Percentiles rank a stretch among this genome's conserved stretches.
These are phyloP conservation scores for Epichloe sp. DNA, from an alignment of 2,329 filamentous ascomycete genomes.

Conservation along the genomic window DNA sequence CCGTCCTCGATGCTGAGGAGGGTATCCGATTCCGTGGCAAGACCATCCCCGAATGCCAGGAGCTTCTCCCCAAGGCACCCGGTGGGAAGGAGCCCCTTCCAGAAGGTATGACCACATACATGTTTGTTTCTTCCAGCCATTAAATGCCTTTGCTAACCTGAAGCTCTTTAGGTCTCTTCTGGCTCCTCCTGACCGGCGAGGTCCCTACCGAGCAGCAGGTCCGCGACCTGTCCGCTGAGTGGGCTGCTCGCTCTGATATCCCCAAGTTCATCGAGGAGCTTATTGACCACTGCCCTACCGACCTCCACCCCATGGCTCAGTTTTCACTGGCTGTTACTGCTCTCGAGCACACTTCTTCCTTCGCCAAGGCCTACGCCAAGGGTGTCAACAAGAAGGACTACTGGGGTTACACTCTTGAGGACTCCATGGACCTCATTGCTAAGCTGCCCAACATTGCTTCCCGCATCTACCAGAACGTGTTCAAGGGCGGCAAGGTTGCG, in stretches of 20 bases:
- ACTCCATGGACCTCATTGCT: slow-evolving; percentile 98
- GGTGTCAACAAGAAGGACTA: slow-evolving; percentile 99
- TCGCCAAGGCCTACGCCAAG: slow-evolving; percentile 97
- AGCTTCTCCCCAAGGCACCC: slow-evolving; percentile 86
- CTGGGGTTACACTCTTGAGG: slow-evolving; percentile 99
- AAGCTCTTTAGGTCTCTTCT: slow-evolving; percentile 68
- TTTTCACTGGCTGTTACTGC: slow-evolving; percentile 96
- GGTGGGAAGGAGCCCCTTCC: slow-evolving; percentile 95
- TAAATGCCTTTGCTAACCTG: neutral
- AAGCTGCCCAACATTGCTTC: slow-evolving; percentile 97
- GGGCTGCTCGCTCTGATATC: slow-evolving; percentile 92
- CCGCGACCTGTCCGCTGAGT: slow-evolving; percentile 93
- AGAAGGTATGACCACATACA: slow-evolving; percentile 49
- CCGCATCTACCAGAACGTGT: slow-evolving; percentile 99
- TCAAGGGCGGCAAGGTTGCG: slow-evolving; percentile 99
- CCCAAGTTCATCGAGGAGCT: slow-evolving; percentile 99
- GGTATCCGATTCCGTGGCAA: slow-evolving; percentile 98
- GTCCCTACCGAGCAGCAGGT: slow-evolving; percentile 97
- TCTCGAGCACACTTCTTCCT: slow-evolving; percentile 95
- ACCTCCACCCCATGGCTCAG: slow-evolving; percentile 99
- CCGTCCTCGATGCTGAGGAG: slow-evolving; percentile 95
- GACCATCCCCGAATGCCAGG: slow-evolving; percentile 98
- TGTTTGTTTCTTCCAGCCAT: neutral
- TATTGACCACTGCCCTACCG: slow-evolving; percentile 97
- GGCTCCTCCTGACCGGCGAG: slow-evolving; percentile 96